These are phyloP conservation scores for Pelagophyceae sp. DNA, from an alignment of 352 stramenopile genomes.

Conservation along the genomic window DNA sequence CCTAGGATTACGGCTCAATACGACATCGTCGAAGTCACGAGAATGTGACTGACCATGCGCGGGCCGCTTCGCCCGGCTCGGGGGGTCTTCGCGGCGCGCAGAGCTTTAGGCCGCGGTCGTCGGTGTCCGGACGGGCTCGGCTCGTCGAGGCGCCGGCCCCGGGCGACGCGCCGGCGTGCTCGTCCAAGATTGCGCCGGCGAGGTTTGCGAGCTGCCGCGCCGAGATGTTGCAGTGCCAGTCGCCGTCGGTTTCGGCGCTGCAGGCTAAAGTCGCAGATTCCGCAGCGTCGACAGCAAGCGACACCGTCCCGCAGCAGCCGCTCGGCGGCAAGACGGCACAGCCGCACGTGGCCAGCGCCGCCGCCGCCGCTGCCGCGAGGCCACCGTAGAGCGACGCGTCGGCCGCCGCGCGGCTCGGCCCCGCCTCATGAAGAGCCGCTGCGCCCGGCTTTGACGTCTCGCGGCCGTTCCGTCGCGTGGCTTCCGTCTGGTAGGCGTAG, in stretches of 20 bases:
- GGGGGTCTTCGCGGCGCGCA: no score
- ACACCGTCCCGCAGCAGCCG: neutral
- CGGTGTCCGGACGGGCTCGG: neutral
- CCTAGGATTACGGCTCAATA: no score
- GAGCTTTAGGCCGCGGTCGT: no score
- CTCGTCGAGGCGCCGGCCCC: no score
- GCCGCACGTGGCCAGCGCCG: neutral
- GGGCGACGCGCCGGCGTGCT: neutral
- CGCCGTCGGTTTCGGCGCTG: neutral
- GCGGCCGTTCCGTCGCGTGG: neutral
- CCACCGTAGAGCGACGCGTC: neutral
- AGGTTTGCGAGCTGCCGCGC: neutral
- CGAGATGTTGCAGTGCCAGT: neutral
- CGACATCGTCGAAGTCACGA: no score
- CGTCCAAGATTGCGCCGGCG: neutral
- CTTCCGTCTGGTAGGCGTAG: neutral
- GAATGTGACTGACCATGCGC: no score
- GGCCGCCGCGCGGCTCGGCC: neutral
- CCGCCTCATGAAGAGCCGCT: neutral
- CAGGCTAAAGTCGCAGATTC: neutral
- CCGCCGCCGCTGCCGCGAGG: neutral
- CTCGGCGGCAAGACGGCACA: neutral
- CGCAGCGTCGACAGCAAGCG: neutral
- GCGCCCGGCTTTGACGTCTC: neutral
- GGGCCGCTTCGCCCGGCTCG: no score